These are phyloP conservation scores for Mycena sp. DNA, from an alignment of 1,284 basidiomycete genomes.

Conservation along the genomic window DNA sequence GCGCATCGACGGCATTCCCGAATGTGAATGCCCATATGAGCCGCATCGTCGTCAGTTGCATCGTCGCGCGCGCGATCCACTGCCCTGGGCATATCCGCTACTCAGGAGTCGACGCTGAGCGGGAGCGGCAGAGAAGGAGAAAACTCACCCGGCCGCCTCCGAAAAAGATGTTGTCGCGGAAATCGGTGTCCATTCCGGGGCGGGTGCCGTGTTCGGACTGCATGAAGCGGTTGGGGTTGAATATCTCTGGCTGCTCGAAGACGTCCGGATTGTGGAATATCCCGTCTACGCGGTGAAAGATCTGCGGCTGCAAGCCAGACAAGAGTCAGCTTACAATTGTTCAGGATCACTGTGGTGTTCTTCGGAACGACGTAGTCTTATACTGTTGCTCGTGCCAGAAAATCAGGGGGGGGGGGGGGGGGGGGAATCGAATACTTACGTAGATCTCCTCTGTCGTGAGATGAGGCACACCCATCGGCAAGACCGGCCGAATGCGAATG, in stretches of 20 bases:
- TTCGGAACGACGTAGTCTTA: conserved; percentile 33
- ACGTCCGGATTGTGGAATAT: conserved; percentile 47
- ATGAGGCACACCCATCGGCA: conserved; percentile 32
- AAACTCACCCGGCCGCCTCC: conserved; percentile 32
- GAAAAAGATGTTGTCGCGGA: conserved; percentile 29
- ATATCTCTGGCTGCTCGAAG: conserved; percentile 55
- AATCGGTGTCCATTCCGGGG: conserved; percentile 27
- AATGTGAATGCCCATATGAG: conserved; percentile 36
- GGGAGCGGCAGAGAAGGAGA: background rate
- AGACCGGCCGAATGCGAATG: conserved; percentile 24
- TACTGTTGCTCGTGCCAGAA: background rate
- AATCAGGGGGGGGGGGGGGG: background rate
- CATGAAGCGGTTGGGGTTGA: conserved; percentile 58
- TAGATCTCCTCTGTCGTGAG: background rate
- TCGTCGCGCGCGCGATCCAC: conserved; percentile 26
- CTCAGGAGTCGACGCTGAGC: too few relatives aligned
- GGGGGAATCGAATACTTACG: background rate
- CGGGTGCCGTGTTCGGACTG: conserved; percentile 29
- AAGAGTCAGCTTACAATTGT: conserved; percentile 28
- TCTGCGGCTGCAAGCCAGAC: background rate
- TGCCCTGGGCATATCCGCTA: conserved; percentile 37
- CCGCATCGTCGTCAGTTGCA: conserved; percentile 33
- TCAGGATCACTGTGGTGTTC: conserved; percentile 32
- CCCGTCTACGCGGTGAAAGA: conserved; percentile 23
- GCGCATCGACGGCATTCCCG: conserved; percentile 19